These are phyloP conservation scores for Claviceps arundinis DNA, from an alignment of 2,329 filamentous ascomycete genomes.

Conservation along the genomic window DNA sequence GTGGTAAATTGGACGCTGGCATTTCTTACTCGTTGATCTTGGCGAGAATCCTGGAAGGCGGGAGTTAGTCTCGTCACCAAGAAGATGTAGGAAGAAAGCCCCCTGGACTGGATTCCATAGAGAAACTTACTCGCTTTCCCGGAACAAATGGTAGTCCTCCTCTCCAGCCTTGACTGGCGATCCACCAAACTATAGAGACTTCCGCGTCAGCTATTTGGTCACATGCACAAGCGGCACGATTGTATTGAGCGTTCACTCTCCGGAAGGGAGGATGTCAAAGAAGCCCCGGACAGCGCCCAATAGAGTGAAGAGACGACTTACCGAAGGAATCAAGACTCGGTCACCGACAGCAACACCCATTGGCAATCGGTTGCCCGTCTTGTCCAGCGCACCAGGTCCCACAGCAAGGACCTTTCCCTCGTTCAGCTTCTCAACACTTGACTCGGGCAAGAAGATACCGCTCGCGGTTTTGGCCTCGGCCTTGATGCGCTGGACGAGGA, in stretches of 20 bases:
- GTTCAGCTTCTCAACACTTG: constrained; percentile 93
- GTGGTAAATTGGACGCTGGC: constrained; percentile 7
- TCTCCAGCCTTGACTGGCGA: constrained; percentile 95
- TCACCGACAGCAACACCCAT: constrained; percentile 77
- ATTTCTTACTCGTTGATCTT: constrained; percentile 88
- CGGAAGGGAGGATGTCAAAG: too few species aligned
- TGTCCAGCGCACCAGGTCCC: constrained; percentile 76
- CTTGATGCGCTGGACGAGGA: constrained; percentile 96
- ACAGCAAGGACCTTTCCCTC: constrained; percentile 94
- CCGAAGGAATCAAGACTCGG: constrained; percentile 90
- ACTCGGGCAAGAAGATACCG: constrained; percentile 96
- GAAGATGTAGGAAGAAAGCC: background rate
- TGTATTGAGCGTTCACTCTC: background rate
- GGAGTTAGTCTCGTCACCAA: background rate
- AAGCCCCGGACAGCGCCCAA: background rate
- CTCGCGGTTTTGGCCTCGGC: constrained; percentile 91
- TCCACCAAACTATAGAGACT: constrained; percentile 59
- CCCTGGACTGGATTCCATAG: background rate
- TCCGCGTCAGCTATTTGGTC: background rate
- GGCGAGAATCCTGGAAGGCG: constrained; percentile 64
- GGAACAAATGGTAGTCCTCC: constrained; percentile 90
- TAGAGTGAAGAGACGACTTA: constrained; percentile 28
- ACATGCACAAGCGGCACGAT: too few species aligned
- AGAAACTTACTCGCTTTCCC: constrained; percentile 83
- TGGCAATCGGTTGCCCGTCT: constrained; percentile 74